Evolutionary conservation across 371 early-diverging fungal genomes (phyloP), one percentile per base, ranked within the genome.

Genomic region (Lichtheimia ramosa): DNA sequence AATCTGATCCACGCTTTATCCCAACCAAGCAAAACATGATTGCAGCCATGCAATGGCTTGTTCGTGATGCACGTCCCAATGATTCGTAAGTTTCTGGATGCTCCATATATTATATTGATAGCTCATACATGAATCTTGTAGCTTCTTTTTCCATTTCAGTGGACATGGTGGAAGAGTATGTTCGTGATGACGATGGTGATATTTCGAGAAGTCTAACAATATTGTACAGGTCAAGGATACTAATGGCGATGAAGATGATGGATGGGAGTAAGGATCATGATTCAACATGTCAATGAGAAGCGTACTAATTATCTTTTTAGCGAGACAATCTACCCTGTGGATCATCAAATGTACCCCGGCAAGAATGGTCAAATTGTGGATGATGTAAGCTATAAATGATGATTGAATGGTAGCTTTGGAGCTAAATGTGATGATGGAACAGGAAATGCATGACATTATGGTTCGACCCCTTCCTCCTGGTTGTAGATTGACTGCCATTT

Each of bases 191-290:
- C n/a, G n/a, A n/a, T n/a, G n/a, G n/a, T n/a, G n/a, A n/a, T n/a
- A n/a, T n/a, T n/a, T n/a, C n/a, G n/a, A n/a, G n/a, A n/a, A n/a
- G n/a, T n/a, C 27, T 3, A 15, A 46, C 18, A 7, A 23, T 5
- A 24, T 8, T 15, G 16, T 3, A 12, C 34, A 66, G 67, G 64
- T 63, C 14, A 69, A 71, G 52, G 93, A 93, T 70, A 28, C 43
- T 18, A 80, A 88, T 59, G 93, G 94, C 16, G 96, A 96, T 70
- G 96, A 96, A 65, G 83, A 88, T 49, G 96, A 96, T 69, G 95
- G 96, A 27, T 81, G 59, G 56, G 79, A 79, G 61, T 61, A 54
- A 49, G 61, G 42, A 14, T 41, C 8, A 16, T 10, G 25, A 5
- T 5, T 2, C 10, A 34, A 34, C 20, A 12, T 28, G 15, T 59